phyloP scores from a whole-genome alignment of 1,284 basidiomycete genomes.

The Athelia sp. region DNA sequence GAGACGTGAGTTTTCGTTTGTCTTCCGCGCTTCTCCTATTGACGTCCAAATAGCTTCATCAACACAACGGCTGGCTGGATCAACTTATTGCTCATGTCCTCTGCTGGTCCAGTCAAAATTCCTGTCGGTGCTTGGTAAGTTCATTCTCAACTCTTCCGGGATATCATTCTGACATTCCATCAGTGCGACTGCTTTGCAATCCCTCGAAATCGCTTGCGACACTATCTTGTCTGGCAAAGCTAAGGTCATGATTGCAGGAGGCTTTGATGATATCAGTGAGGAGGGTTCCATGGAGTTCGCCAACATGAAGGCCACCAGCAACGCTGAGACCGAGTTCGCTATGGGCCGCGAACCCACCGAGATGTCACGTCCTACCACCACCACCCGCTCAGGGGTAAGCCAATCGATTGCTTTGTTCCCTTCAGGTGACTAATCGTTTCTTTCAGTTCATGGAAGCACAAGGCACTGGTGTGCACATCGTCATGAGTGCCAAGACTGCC shows the following conservation, averaged over 20 bases:
- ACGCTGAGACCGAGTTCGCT: constrained; percentile 93
- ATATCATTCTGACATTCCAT: constrained; percentile 1
- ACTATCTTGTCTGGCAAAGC: constrained; percentile 93
- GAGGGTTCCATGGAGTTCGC: constrained; percentile 97
- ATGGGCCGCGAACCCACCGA: constrained; percentile 98
- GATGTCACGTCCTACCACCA: constrained; percentile 97
- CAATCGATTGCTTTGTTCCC: constrained; percentile 4
- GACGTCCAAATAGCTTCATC: constrained; percentile 66
- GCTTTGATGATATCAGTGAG: constrained; percentile 97
- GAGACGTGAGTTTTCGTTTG: constrained; percentile 70
- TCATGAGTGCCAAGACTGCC: constrained; percentile 96
- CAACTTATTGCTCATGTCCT: constrained; percentile 90
- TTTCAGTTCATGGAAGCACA: constrained; percentile 93
- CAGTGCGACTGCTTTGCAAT: constrained; percentile 95
- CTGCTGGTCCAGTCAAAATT: constrained; percentile 96
- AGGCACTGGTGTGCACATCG: constrained; percentile 93
- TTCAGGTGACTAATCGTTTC: constrained; percentile 8
- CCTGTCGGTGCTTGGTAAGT: constrained; percentile 95
- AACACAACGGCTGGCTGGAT: constrained; percentile 98
- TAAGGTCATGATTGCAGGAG: constrained; percentile 98
- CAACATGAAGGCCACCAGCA: constrained; percentile 99
- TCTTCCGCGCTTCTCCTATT: background rate
- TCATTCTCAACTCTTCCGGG: background rate
- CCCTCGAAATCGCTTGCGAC: constrained; percentile 96
- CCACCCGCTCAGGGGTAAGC: constrained; percentile 85